A percentile compares a stretch with the other conserved stretches of the same genome.
phyloP scores from a whole-genome alignment of 2,329 filamentous ascomycete genomes.

The Cercospora citrullina region DNA sequence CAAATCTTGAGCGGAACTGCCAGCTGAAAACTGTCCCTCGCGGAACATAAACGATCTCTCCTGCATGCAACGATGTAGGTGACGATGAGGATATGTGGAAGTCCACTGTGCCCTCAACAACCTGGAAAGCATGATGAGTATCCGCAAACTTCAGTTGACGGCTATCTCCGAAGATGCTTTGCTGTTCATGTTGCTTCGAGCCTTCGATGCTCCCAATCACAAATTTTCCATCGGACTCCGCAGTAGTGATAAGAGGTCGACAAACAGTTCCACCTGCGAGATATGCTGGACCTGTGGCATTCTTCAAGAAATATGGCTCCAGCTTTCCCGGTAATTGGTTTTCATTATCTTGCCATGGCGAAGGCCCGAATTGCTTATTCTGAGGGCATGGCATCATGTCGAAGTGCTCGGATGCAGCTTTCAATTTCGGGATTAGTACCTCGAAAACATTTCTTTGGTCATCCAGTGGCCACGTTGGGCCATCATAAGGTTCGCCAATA shows the following conservation, averaged over 20 bases:
- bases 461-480: slow-evolving; percentile 49
- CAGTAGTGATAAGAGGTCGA: slow-evolving; percentile 52
- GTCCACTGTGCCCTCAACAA: slow-evolving; percentile 50
- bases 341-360: slow-evolving; percentile 47
- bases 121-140: slow-evolving; percentile 56
- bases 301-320: slow-evolving; percentile 54
- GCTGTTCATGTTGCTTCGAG: slow-evolving; percentile 40
- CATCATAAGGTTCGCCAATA: slow-evolving; percentile 55
- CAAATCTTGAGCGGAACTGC: slow-evolving; percentile 49
- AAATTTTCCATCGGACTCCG: slow-evolving; percentile 52
- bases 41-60: slow-evolving; percentile 53
- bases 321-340: slow-evolving; percentile 43
- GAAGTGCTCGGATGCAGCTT: slow-evolving; percentile 56
- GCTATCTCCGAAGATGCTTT: slow-evolving; percentile 36
- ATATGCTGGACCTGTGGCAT: slow-evolving; percentile 53
- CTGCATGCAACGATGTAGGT: slow-evolving; percentile 45
- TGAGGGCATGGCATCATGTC: slow-evolving; percentile 57
- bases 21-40: slow-evolving; percentile 50
- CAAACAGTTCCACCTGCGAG: slow-evolving; percentile 50
- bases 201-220: slow-evolving; percentile 56
- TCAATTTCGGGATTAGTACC: slow-evolving; percentile 56
- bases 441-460: slow-evolving; percentile 55
- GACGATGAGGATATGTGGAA: slow-evolving; percentile 44
- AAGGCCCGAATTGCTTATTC: slow-evolving; percentile 49
- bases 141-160: slow-evolving; percentile 47